phyloP scores from a whole-genome alignment of 768 basidiomycete species.

The Kwoniella pini region DNA sequence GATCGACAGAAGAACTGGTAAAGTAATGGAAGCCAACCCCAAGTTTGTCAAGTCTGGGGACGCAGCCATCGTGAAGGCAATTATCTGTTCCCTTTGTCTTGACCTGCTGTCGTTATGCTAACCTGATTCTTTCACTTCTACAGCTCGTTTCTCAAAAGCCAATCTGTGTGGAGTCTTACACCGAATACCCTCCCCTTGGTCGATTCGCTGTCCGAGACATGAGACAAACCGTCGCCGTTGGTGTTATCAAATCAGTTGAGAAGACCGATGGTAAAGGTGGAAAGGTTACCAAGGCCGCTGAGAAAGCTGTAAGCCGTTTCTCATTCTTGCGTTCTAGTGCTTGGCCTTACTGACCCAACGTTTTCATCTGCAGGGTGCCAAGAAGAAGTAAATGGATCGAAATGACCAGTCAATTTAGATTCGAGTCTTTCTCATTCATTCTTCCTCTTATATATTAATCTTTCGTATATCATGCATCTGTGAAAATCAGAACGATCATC shows the following conservation, averaged over 20 bases:
- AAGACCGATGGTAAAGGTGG: conserved; percentile 74
- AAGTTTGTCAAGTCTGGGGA: conserved; percentile 99
- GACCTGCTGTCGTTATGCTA: conserved; percentile 77
- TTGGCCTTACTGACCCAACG: not conserved
- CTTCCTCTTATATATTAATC: conserved; percentile 6
- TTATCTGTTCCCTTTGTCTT: not conserved
- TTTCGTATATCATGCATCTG: conserved; percentile 15
- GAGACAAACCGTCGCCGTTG: conserved; percentile 98
- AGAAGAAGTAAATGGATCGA: conserved; percentile 32
- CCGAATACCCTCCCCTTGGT: conserved; percentile 98
- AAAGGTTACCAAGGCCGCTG: conserved; percentile 61
- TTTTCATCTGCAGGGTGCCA: conserved; percentile 12
- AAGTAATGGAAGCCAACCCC: conserved; percentile 71
- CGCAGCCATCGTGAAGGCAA: conserved; percentile 89
- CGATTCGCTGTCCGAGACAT: conserved; percentile 97
- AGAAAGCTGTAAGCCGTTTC: no score
- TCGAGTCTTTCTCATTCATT: not conserved
- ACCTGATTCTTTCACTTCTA: conserved; percentile 61
- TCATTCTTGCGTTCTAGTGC: no score
- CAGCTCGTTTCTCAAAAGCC: conserved; percentile 93
- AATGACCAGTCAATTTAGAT: not conserved
- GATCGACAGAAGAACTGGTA: conserved; percentile 95
- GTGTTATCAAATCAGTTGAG: conserved; percentile 97
- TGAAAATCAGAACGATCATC: conserved; percentile 2
- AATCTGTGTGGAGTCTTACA: conserved; percentile 83